These are phyloP conservation scores for Apophysomyces elegans DNA, from an alignment of 371 early-diverging fungal genomes.

Conservation along the genomic window DNA sequence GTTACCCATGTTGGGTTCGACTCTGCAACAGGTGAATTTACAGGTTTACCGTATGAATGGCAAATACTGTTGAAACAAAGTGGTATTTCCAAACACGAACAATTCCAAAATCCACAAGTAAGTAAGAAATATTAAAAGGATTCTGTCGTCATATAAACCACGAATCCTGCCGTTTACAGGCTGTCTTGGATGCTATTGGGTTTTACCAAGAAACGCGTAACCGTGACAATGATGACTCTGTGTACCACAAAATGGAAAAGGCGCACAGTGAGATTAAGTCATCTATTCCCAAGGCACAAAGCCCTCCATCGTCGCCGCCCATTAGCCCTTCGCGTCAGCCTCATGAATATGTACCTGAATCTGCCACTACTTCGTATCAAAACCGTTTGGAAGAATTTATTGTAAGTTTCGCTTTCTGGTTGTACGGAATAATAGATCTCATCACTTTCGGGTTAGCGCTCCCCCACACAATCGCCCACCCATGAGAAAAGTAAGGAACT, in stretches of 20 bases:
- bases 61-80: slow-evolving; percentile 87
- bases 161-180: slow-evolving; percentile 37
- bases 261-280: slow-evolving; percentile 41
- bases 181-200: slow-evolving; percentile 94
- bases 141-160: background rate
- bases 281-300: slow-evolving; percentile 3
- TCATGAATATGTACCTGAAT: slow-evolving; percentile 3
- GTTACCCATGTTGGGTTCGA: slow-evolving; percentile 95
- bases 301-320: slow-evolving; percentile 4
- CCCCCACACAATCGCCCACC: background rate
- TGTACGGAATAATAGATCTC: background rate
- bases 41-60: slow-evolving; percentile 96
- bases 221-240: slow-evolving; percentile 64
- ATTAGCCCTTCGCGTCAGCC: slow-evolving; percentile 8
- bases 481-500: slow-evolving; percentile 3
- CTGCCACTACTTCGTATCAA: slow-evolving; percentile 7
- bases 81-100: slow-evolving; percentile 95
- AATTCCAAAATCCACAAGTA: slow-evolving; percentile 92
- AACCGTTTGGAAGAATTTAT: slow-evolving; percentile 6
- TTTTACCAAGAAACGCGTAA: slow-evolving; percentile 81
- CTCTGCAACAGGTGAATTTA: slow-evolving; percentile 91
- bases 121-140: background rate
- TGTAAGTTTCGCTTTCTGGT: background rate
- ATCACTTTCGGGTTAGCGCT: background rate
- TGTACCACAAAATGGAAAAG: slow-evolving; percentile 90